phyloP scores from a whole-genome alignment of 768 basidiomycete species.

The Gymnopilus junonius region DNA sequence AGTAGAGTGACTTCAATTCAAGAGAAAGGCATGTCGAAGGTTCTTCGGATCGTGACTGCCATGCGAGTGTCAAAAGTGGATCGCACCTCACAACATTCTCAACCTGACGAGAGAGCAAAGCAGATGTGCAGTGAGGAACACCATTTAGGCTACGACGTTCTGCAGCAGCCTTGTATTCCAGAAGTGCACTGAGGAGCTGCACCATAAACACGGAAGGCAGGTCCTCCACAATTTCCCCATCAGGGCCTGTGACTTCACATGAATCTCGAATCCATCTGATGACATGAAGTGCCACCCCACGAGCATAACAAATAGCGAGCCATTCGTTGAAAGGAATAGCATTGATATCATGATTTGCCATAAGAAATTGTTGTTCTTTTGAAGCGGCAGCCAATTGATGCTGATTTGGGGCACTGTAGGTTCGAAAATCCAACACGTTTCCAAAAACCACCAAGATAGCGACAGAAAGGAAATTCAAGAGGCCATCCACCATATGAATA shows the following conservation, averaged over 20 bases:
- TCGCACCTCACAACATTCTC: background rate
- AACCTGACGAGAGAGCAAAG: background rate
- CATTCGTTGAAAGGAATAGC: conserved; percentile 4
- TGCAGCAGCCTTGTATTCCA: background rate
- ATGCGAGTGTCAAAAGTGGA: background rate
- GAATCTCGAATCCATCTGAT: conserved; percentile 2
- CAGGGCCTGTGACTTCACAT: background rate
- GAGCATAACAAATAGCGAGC: background rate
- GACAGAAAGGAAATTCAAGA: conserved; percentile 6
- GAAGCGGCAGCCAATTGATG: background rate
- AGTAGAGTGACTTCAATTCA: background rate
- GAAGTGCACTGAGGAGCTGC: background rate
- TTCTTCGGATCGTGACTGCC: too few species aligned
- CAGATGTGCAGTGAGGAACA: background rate
- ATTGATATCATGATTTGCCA: background rate
- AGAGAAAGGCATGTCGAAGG: background rate
- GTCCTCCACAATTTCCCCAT: background rate
- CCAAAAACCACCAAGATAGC: conserved; percentile 3
- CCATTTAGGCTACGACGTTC: background rate
- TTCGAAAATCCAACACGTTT: conserved; percentile 10
- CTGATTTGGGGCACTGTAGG: conserved; percentile 9
- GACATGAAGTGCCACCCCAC: conserved; percentile 1
- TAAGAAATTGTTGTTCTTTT: background rate
- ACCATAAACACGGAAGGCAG: background rate
- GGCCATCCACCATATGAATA: background rate